Percentiles rank a stretch among this genome's conserved stretches.
Evolutionary conservation across 202 grass and related monocot species (phyloP).

Genomic region (Schoenoplectus tabernaemontani): DNA sequence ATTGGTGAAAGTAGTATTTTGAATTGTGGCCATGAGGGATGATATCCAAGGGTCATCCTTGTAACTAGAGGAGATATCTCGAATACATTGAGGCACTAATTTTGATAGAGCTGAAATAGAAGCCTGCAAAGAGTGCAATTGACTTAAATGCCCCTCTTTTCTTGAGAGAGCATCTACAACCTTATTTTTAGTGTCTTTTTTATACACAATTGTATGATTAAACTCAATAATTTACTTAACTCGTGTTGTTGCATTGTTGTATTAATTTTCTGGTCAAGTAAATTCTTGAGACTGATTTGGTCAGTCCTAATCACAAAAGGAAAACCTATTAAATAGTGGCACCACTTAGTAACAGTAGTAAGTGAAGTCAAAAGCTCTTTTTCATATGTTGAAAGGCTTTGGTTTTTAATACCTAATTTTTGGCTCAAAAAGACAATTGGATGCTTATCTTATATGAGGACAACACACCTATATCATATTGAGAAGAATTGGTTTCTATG

Average conservation of each 20-base stretch:
- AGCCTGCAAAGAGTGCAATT: too few relatives aligned
- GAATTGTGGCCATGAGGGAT: neutral
- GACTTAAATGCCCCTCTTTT: too few relatives aligned
- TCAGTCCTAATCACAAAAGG: neutral
- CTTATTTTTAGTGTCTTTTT: neutral
- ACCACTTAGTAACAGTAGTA: neutral
- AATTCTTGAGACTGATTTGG: neutral
- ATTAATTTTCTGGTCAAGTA: neutral
- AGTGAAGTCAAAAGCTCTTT: neutral
- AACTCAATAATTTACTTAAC: neutral
- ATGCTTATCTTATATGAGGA: neutral
- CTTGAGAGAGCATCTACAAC: neutral
- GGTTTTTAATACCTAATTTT: neutral
- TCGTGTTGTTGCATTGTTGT: neutral
- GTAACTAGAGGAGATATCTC: neutral
- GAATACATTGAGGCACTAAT: neutral
- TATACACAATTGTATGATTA: neutral
- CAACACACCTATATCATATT: neutral
- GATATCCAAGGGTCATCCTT: neutral
- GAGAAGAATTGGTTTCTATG: neutral
- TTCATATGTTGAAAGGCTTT: too few relatives aligned
- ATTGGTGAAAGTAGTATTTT: too few relatives aligned
- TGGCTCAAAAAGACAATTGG: neutral
- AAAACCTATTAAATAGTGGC: neutral
- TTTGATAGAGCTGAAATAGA: neutral